phyloP scores from a whole-genome alignment of 768 basidiomycete genomes.

The Filobasidium wieringae region DNA sequence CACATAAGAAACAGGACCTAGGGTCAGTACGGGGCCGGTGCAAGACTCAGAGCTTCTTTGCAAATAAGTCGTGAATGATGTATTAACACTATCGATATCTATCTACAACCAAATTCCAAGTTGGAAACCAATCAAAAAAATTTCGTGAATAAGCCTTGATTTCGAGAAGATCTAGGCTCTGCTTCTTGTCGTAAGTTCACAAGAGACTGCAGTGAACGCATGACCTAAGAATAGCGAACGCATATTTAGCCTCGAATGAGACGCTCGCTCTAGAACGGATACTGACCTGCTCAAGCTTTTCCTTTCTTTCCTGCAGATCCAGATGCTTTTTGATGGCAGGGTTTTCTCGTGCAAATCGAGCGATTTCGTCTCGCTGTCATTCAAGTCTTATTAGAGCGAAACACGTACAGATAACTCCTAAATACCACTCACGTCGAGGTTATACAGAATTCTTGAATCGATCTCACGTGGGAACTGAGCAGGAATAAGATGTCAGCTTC shows the following conservation, averaged over 20 bases:
- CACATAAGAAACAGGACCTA: no score
- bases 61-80: no score
- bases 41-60: no score
- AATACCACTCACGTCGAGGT: slow-evolving; percentile 53
- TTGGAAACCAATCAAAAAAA: slow-evolving; percentile 22
- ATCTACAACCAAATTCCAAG: background rate
- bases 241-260: background rate
- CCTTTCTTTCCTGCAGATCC: slow-evolving; percentile 90
- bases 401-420: background rate
- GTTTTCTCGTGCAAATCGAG: slow-evolving; percentile 89
- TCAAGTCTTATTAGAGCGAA: no score
- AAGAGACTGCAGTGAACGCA: slow-evolving; percentile 86
- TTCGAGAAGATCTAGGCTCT: slow-evolving; percentile 45
- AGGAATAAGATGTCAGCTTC: background rate
- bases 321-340: slow-evolving; percentile 74
- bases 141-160: slow-evolving; percentile 34
- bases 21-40: no score
- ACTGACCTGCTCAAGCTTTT: slow-evolving; percentile 85
- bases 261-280: background rate
- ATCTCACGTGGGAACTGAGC: slow-evolving; percentile 90
- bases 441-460: slow-evolving; percentile 81
- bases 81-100: no score
- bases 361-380: slow-evolving; percentile 63
- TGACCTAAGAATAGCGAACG: slow-evolving; percentile 49
- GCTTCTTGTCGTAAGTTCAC: slow-evolving; percentile 77